Evolutionary conservation across 257 asterid species (phyloP).

Genomic region (Nicotiana otophora): DNA sequence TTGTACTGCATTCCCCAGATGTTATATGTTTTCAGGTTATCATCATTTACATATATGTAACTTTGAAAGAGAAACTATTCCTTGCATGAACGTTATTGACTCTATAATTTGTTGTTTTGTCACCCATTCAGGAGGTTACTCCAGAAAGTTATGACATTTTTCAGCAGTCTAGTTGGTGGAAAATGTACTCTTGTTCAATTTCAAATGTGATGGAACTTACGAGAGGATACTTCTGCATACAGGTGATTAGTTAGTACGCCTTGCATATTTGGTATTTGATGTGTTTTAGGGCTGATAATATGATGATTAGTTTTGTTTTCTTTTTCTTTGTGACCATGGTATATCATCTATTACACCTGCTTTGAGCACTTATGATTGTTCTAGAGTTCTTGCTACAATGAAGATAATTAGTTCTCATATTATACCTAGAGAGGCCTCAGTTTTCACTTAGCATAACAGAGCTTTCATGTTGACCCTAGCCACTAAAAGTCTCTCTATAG

Average conservation of each 20-base stretch:
- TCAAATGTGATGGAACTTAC: conserved; percentile 33
- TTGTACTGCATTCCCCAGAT: conserved; percentile 73
- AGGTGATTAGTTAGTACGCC: conserved; percentile 35
- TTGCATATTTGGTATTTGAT: neutral
- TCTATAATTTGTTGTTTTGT: neutral
- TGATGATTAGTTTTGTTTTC: neutral
- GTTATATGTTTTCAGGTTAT: conserved; percentile 85
- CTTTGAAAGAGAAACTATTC: neutral
- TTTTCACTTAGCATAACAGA: neutral
- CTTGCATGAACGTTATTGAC: neutral
- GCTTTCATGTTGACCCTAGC: neutral
- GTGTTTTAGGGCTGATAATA: neutral
- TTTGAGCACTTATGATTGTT: neutral
- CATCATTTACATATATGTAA: neutral
- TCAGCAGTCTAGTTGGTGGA: conserved; percentile 80
- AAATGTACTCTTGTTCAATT: conserved; percentile 68
- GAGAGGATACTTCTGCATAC: conserved; percentile 80
- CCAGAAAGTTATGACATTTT: conserved; percentile 55
- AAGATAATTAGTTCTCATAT: neutral
- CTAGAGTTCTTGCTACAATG: neutral
- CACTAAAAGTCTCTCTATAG: neutral
- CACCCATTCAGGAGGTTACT: conserved; percentile 73
- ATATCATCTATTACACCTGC: neutral
- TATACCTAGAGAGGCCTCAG: neutral
- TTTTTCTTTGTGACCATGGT: neutral